Evolutionary conservation across 108 stramenopile species (phyloP).

Genomic region (Fistulifera pelliculosa): DNA sequence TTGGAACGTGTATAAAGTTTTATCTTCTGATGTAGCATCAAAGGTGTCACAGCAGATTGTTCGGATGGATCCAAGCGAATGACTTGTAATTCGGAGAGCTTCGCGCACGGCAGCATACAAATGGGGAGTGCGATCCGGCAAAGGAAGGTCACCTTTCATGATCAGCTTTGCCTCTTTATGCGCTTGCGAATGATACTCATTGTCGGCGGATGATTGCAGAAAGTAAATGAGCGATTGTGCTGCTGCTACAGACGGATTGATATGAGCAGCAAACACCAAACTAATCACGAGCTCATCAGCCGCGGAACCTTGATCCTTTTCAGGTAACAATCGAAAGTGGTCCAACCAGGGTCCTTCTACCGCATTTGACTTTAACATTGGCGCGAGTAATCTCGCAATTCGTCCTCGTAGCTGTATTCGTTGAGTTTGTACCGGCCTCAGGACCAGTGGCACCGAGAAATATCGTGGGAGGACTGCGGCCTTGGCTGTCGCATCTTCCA

Average conservation of each 20-base stretch:
- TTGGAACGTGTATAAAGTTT: constrained; percentile 8
- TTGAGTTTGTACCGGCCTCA: constrained; percentile 25
- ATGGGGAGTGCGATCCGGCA: background rate
- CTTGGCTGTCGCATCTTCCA: constrained; percentile 51
- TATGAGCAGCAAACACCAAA: constrained; percentile 55
- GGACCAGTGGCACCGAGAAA: constrained; percentile 17
- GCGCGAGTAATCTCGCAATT: constrained; percentile 3
- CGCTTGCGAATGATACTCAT: constrained; percentile 1
- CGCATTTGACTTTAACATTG: too few species aligned
- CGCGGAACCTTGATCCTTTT: background rate
- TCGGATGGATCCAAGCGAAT: constrained; percentile 44
- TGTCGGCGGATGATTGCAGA: too few species aligned
- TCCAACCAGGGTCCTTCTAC: constrained; percentile 3
- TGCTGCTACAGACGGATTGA: constrained; percentile 51
- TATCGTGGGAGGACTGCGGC: constrained; percentile 36
- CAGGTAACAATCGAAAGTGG: background rate
- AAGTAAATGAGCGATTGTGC: constrained; percentile 35
- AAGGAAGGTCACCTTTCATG: background rate
- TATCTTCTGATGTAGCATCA: constrained; percentile 10
- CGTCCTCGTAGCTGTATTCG: constrained; percentile 22
- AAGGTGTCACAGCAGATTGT: background rate
- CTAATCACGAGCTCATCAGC: constrained; percentile 38
- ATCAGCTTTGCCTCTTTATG: background rate
- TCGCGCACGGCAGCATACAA: constrained; percentile 26
- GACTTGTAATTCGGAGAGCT: constrained; percentile 39